phyloP scores from a whole-genome alignment of 441 rosid genomes.

The Lepidium campestre region DNA sequence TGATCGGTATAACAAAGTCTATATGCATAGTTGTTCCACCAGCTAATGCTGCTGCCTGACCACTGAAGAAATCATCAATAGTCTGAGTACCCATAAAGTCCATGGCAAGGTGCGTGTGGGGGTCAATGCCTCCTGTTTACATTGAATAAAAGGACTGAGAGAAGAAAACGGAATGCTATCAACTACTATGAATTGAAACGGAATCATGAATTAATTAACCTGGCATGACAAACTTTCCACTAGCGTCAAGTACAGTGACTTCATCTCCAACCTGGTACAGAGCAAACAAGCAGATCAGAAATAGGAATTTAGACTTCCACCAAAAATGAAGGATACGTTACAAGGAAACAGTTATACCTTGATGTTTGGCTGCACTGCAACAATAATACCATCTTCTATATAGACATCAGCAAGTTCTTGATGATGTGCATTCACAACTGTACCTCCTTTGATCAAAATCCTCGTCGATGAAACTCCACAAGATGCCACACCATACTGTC shows the following conservation, averaged over 20 bases:
- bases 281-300: background rate
- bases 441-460: constrained; percentile 85
- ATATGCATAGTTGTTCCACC: constrained; percentile 99
- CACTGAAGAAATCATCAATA: constrained; percentile 87
- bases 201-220: constrained; percentile 36
- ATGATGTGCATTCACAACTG: constrained; percentile 80
- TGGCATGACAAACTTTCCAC: constrained; percentile 94
- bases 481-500: constrained; percentile 33
- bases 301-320: background rate
- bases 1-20: constrained; percentile 82
- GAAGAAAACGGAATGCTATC: background rate
- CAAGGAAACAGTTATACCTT: constrained; percentile 34
- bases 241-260: constrained; percentile 78
- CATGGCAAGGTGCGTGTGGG: constrained; percentile 87
- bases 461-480: constrained; percentile 56
- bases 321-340: background rate
- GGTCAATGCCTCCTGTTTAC: constrained; percentile 88
- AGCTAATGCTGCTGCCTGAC: constrained; percentile 98
- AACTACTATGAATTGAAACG: background rate
- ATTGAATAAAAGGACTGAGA: background rate
- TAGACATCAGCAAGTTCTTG: constrained; percentile 84
- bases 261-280: constrained; percentile 70
- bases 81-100: constrained; percentile 75
- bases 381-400: constrained; percentile 73
- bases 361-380: constrained; percentile 68